phyloP scores from a whole-genome alignment of 2,329 filamentous ascomycete species.

The Aspergillus latus region DNA sequence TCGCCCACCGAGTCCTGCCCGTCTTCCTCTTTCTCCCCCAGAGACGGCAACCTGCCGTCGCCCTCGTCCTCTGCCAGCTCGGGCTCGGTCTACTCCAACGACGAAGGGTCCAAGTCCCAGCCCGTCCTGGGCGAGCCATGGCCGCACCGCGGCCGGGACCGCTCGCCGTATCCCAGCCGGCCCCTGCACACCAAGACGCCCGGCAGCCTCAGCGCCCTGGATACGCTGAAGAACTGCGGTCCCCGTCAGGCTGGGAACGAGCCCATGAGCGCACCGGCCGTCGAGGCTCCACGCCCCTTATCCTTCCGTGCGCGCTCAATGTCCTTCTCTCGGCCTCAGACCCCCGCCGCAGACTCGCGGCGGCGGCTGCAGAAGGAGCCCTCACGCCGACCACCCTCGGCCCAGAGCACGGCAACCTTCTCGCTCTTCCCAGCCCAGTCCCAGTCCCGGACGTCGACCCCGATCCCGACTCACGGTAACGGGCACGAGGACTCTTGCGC shows the following conservation, averaged over 20 bases:
- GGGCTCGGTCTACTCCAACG: constrained; percentile 18
- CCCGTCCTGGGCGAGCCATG: constrained; percentile 15
- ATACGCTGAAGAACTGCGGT: constrained; percentile 1
- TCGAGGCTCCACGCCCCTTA: constrained; percentile 20
- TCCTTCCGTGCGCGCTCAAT: constrained; percentile 23
- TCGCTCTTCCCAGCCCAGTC: constrained; percentile 18
- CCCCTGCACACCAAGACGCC: constrained; percentile 14
- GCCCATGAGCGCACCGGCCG: constrained; percentile 28
- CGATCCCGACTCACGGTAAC: neutral
- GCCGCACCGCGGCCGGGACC: constrained; percentile 2
- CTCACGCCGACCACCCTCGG: constrained; percentile 25
- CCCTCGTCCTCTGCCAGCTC: constrained; percentile 2
- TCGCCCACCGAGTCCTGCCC: constrained; percentile 24
- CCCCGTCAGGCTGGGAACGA: constrained; percentile 14
- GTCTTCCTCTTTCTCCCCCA: neutral
- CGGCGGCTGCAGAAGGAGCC: constrained; percentile 22
- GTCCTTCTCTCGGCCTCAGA: constrained; percentile 26
- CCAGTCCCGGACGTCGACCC: neutral
- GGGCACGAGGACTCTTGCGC: constrained; percentile 19
- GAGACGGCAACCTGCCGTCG: neutral
- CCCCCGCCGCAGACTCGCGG: constrained; percentile 22
- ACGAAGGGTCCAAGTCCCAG: constrained; percentile 20
- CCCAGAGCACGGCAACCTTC: constrained; percentile 28
- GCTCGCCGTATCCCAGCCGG: neutral
- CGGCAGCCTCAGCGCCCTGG: constrained; percentile 11